A percentile compares a stretch with the other conserved stretches of the same genome.
Conservation (phyloP, 2,329 filamentous ascomycete genomes). For the Tolypocladium tundrense region DNA sequence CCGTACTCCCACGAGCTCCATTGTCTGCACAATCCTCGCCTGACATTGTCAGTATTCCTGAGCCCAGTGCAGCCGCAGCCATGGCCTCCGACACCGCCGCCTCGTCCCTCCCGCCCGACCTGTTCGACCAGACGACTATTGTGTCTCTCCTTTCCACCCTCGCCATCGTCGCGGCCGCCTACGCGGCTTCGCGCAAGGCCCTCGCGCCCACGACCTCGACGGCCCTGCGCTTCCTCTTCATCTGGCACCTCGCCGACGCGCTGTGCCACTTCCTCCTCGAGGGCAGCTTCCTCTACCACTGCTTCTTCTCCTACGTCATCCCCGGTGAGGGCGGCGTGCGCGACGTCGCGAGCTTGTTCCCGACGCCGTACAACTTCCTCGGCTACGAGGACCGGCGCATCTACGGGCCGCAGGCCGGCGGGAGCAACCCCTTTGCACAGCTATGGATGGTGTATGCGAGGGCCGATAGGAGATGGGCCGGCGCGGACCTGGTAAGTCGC, state of each 20-base stretch:
- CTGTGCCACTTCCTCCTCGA: slow-evolving; percentile 88
- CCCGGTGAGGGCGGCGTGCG: slow-evolving; percentile 14
- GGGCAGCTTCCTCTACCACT: slow-evolving; percentile 85
- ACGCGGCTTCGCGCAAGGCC: slow-evolving; percentile 33
- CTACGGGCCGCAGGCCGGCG: slow-evolving; percentile 48
- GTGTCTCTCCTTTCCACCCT: slow-evolving; percentile 46
- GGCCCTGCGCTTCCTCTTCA: slow-evolving; percentile 67
- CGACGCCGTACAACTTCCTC: slow-evolving; percentile 42
- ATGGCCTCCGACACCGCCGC: slow-evolving; percentile 5
- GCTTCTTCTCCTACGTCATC: slow-evolving; percentile 59
- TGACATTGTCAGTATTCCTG: background rate
- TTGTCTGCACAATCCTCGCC: background rate
- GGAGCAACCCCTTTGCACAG: slow-evolving; percentile 42
- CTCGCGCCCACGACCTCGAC: slow-evolving; percentile 39
- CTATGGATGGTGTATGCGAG: slow-evolving; percentile 61
- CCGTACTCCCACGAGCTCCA: background rate
- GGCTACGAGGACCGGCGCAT: slow-evolving; percentile 33
- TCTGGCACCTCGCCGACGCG: slow-evolving; percentile 92
- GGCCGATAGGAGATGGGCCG: slow-evolving; percentile 54
- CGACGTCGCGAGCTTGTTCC: slow-evolving; percentile 25
- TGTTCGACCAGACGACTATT: slow-evolving; percentile 51
- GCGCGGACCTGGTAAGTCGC: slow-evolving; percentile 43
- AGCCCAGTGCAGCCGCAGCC: background rate
- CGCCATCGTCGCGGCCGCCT: slow-evolving; percentile 39
- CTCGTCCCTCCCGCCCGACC: slow-evolving; percentile 37